A percentile compares a stretch with the other conserved stretches of the same genome.
These are phyloP conservation scores for Cylindrotheca closterium DNA, from an alignment of 108 stramenopile species.

Conservation along the genomic window DNA sequence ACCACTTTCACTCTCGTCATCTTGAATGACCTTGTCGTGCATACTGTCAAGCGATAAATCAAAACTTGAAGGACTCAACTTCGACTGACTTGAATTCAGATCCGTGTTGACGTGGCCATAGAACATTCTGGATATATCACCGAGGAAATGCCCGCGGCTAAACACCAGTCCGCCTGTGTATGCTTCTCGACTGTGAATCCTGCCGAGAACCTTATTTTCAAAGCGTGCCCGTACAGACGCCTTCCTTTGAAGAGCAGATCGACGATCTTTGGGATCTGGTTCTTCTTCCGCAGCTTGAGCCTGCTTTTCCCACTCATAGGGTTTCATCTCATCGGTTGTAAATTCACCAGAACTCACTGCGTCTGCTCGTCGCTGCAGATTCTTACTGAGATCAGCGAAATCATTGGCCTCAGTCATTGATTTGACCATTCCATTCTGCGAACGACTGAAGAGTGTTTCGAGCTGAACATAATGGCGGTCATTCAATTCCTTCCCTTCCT, in stretches of 20 bases:
- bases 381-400: slow-evolving; percentile 55
- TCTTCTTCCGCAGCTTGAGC: not conserved
- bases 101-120: slow-evolving; percentile 59
- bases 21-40: slow-evolving; percentile 51
- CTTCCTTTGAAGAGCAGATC: slow-evolving; percentile 28
- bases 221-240: slow-evolving; percentile 65
- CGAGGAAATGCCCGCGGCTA: slow-evolving; percentile 85
- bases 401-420: slow-evolving; percentile 51
- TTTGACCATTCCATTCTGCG: slow-evolving; percentile 2
- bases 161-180: slow-evolving; percentile 82
- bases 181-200: slow-evolving; percentile 73
- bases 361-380: slow-evolving; percentile 66
- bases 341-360: slow-evolving; percentile 3
- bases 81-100: slow-evolving; percentile 9
- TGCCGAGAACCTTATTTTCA: slow-evolving; percentile 81
- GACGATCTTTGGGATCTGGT: slow-evolving; percentile 20
- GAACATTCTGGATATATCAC: slow-evolving; percentile 87
- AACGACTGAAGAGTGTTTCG: slow-evolving; percentile 41
- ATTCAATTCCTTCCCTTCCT: slow-evolving; percentile 23
- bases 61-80: not conserved
- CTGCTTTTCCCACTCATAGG: slow-evolving; percentile 6
- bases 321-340: slow-evolving; percentile 18
- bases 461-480: slow-evolving; percentile 23
- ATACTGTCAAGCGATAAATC: slow-evolving; percentile 31
- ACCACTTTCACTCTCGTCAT: slow-evolving; percentile 42